A percentile compares a stretch with the other conserved stretches of the same genome.
phyloP scores from a whole-genome alignment of 371 early-diverging fungal species.

The Caulochytrium protostelioides region DNA sequence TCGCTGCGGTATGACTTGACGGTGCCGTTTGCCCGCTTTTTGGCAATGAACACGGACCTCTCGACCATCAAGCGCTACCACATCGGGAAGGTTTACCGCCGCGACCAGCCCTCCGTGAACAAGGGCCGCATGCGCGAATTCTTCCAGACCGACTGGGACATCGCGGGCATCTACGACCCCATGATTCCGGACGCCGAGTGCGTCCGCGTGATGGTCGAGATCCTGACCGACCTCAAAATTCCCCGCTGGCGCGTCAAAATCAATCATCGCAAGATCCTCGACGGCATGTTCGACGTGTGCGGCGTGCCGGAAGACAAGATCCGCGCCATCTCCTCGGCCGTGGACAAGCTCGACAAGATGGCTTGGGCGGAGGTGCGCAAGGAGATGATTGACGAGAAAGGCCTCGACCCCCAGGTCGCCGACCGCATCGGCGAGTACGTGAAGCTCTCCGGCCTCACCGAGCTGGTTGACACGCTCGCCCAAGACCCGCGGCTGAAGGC shows the following conservation, averaged over 20 bases:
- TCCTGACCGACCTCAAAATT: conserved; percentile 50
- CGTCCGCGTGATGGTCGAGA: conserved; percentile 62
- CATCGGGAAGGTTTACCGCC: conserved; percentile 96
- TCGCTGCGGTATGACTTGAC: conserved; percentile 97
- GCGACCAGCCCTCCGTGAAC: conserved; percentile 96
- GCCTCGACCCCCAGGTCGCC: conserved; percentile 50
- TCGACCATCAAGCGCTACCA: conserved; percentile 89
- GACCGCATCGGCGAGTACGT: conserved; percentile 81
- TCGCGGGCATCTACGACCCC: conserved; percentile 83
- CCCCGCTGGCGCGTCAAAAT: conserved; percentile 76
- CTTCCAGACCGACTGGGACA: conserved; percentile 98
- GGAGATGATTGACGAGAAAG: conserved; percentile 87
- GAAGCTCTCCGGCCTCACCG: conserved; percentile 40
- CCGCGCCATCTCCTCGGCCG: conserved; percentile 84
- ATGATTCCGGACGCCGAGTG: conserved; percentile 97
- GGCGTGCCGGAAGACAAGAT: conserved; percentile 77
- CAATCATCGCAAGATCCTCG: conserved; percentile 91
- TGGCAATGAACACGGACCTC: conserved; percentile 87
- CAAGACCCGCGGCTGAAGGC: conserved; percentile 36
- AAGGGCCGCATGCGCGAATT: conserved; percentile 98
- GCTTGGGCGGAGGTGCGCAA: conserved; percentile 86
- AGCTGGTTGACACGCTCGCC: conserved; percentile 47
- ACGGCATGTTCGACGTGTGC: conserved; percentile 85
- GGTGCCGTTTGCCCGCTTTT: conserved; percentile 96
- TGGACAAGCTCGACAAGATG: conserved; percentile 95